Percentiles rank a stretch among this genome's conserved stretches.
Evolutionary conservation across 1,284 basidiomycete genomes (phyloP).

Genomic region (Fistulina hepatica): DNA sequence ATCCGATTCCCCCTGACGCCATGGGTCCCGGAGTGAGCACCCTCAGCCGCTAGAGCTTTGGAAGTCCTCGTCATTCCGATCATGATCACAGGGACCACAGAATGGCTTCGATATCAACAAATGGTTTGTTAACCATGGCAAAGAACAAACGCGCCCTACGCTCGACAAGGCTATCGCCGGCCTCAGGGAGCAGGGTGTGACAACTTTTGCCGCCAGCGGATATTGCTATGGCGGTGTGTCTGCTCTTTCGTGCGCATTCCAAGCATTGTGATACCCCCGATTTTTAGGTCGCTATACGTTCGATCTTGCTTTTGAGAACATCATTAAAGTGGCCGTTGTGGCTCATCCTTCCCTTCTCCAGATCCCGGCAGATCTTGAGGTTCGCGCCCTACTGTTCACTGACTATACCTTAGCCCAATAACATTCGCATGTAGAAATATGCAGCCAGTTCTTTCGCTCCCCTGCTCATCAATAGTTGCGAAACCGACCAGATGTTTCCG

Average conservation of each 20-base stretch:
- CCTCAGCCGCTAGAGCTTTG: background rate
- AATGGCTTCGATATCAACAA: constrained; percentile 30
- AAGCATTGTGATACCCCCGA: too few relatives aligned
- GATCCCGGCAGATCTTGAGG: constrained; percentile 51
- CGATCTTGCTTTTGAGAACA: constrained; percentile 54
- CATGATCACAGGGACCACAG: constrained; percentile 8
- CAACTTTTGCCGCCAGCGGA: constrained; percentile 47
- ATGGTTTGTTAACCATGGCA: constrained; percentile 43
- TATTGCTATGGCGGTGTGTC: constrained; percentile 70
- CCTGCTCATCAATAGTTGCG: constrained; percentile 18
- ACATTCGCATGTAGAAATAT: constrained; percentile 31
- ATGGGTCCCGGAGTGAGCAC: constrained; percentile 24
- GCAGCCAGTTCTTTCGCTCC: constrained; percentile 14
- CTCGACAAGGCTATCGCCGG: constrained; percentile 48
- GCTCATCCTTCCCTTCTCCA: constrained; percentile 63
- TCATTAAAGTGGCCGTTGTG: constrained; percentile 42
- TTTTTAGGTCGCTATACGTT: constrained; percentile 56
- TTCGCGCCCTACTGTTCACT: too few relatives aligned
- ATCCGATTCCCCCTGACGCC: constrained; percentile 35
- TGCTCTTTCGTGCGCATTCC: too few relatives aligned
- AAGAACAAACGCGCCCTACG: constrained; percentile 34
- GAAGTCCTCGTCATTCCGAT: background rate
- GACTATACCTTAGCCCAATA: too few relatives aligned
- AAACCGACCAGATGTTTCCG: constrained; percentile 15
- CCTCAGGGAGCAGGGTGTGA: constrained; percentile 49